Base-by-base conservation (phyloP, 306 rosid genomes). In the Prunus armeniaca region DNA sequence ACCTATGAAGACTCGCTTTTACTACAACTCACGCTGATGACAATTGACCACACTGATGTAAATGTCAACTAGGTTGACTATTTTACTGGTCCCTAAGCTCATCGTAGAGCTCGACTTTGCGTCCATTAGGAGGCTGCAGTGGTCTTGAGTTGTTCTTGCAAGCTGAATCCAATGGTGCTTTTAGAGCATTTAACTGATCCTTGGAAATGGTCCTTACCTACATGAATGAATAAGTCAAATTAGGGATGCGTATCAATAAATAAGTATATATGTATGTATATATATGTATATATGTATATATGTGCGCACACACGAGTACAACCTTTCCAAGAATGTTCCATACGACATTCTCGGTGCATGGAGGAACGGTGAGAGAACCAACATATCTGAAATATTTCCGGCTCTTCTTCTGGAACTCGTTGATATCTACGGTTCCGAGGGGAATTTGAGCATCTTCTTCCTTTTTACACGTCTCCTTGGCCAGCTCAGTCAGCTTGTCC, bases 351-450 rank as follows among this genome's bases (percentile, higher is more conserved):
- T 94, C 95, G 14, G 76, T 79, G 85, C 98, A 94, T 0, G 98
- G 98, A 56, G 98, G 98, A 66, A 93, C 79, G n/a, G 96, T 89
- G 73, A 90, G 85, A 67, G 98, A 94, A 22, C 98, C 98, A 47
- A 51, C 19, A 75, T 94, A 94, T 89, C 91, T 84, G 69, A 74
- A 92, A 81, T 85, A 92, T 50, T 79, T 92, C 41, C 73, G 87
- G 7, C 79, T 69, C 34, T 57, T 80, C 72, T 70, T 76, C 72
- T 63, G 81, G 20, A 92, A 24, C 17, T 81, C 82, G 58, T 81
- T 81, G 0, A 76, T 20, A n/a, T 85, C 75, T 54, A 87, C 55
- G 22, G 28, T 64, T 55, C 91, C 92, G 12, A 94, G 54, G 5
- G 88, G 74, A 72, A 92, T 60, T 3, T 69, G 81, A n/a, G 81